phyloP scores from a whole-genome alignment of 352 stramenopile genomes.

The Blastocystis sp. region DNA sequence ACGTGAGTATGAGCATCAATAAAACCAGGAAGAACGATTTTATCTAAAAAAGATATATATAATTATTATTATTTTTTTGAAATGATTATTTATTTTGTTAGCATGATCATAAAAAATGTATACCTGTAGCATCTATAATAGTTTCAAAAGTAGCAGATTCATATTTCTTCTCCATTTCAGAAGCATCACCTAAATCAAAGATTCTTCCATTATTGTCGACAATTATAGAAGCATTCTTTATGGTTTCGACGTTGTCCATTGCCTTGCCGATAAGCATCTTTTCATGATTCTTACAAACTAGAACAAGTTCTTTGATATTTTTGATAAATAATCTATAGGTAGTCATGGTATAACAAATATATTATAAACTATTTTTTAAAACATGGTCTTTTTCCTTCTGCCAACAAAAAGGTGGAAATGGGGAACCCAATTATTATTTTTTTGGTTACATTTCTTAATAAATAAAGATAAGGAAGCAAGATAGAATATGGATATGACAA shows the following conservation, averaged over 20 bases:
- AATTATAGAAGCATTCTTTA: slow-evolving; percentile 30
- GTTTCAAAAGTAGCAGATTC: slow-evolving; percentile 54
- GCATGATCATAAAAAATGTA: not conserved
- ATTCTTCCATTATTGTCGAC: slow-evolving; percentile 13
- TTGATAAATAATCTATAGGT: slow-evolving; percentile 24
- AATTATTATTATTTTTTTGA: no score
- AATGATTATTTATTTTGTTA: slow-evolving; percentile 41
- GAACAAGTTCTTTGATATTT: slow-evolving; percentile 32
- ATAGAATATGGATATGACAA: no score
- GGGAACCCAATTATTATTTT: no score
- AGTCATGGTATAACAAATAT: slow-evolving; percentile 9
- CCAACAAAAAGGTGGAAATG: no score
- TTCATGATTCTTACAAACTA: slow-evolving; percentile 32
- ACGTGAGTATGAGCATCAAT: slow-evolving; percentile 56
- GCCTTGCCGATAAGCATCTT: slow-evolving; percentile 30
- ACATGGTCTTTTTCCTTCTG: no score
- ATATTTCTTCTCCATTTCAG: slow-evolving; percentile 51
- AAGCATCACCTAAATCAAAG: slow-evolving; percentile 49
- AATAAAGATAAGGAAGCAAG: no score
- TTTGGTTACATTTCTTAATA: no score
- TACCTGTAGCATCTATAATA: slow-evolving; percentile 51
- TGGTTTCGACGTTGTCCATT: slow-evolving; percentile 23
- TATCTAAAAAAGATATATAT: no score
- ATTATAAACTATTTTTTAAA: no score
- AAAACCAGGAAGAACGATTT: slow-evolving; percentile 56